Evolutionary conservation across 2,329 filamentous ascomycete species (phyloP).

Genomic region (Mycosphaerelloides madeirae): DNA sequence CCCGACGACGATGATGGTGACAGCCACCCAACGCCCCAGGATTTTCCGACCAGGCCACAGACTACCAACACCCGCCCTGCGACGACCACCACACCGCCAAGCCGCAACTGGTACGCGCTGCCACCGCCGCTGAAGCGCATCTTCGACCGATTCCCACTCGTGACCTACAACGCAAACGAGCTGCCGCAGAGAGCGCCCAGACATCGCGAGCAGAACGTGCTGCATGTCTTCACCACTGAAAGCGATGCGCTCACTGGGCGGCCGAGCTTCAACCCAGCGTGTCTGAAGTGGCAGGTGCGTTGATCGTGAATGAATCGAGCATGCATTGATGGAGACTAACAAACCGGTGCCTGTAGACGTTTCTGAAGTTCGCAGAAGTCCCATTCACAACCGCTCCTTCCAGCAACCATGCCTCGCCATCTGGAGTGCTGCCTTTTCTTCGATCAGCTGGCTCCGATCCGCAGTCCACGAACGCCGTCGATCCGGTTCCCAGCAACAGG

Average conservation of each 20-base stretch:
- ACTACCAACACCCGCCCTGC: slow-evolving; percentile 8
- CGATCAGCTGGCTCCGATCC: slow-evolving; percentile 47
- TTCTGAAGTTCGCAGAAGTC: slow-evolving; percentile 71
- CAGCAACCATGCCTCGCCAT: slow-evolving; percentile 89
- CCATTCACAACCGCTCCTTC: slow-evolving; percentile 64
- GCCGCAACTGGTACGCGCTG: slow-evolving; percentile 47
- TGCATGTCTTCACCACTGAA: slow-evolving; percentile 73
- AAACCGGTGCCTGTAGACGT: too few species aligned
- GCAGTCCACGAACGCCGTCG: slow-evolving; percentile 33
- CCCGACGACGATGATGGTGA: slow-evolving; percentile 18
- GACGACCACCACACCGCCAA: slow-evolving; percentile 8
- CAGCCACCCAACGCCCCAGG: slow-evolving; percentile 1
- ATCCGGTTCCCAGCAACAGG: slow-evolving; percentile 56
- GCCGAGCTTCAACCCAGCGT: slow-evolving; percentile 86
- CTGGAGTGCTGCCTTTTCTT: slow-evolving; percentile 82
- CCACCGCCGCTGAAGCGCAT: slow-evolving; percentile 73
- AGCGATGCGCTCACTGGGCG: slow-evolving; percentile 56
- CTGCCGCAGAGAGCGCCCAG: slow-evolving; percentile 61
- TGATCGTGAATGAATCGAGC: too few species aligned
- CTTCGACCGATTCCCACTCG: slow-evolving; percentile 79
- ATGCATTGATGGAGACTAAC: too few species aligned
- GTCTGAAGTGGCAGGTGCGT: slow-evolving; percentile 91
- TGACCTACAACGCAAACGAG: slow-evolving; percentile 68
- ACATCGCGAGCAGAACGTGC: slow-evolving; percentile 44
- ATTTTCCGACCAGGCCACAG: slow-evolving; percentile 1